phyloP scores from a whole-genome alignment of 768 basidiomycete genomes.

The Lactarius psammicola region DNA sequence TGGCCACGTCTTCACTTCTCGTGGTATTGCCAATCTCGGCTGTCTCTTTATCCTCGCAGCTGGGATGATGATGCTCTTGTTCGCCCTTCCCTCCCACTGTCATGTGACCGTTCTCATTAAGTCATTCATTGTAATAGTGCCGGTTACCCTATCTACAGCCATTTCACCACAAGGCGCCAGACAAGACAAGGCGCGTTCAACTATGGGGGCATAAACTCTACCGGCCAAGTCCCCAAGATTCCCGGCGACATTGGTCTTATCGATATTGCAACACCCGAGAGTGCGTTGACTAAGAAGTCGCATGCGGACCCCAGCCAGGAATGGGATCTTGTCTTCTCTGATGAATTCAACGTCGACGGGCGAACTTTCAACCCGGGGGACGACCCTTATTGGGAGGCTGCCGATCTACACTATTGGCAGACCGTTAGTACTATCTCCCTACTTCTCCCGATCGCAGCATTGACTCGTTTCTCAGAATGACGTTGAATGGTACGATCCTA shows the following conservation, averaged over 20 bases:
- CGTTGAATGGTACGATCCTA: slow-evolving; percentile 62
- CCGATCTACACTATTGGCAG: slow-evolving; percentile 48
- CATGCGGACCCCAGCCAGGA: slow-evolving; percentile 34
- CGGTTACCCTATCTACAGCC: slow-evolving; percentile 51
- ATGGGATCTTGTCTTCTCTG: slow-evolving; percentile 44
- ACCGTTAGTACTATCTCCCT: slow-evolving; percentile 44
- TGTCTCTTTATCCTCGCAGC: slow-evolving; percentile 58
- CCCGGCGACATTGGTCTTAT: slow-evolving; percentile 26
- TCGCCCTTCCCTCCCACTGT: slow-evolving; percentile 32
- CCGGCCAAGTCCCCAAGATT: slow-evolving; percentile 55
- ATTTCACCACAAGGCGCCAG: slow-evolving; percentile 42
- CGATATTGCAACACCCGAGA: slow-evolving; percentile 45
- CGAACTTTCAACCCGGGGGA: slow-evolving; percentile 45
- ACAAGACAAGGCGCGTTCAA: slow-evolving; percentile 60
- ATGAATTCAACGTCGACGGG: slow-evolving; percentile 47
- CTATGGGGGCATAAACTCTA: slow-evolving; percentile 70
- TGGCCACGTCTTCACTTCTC: slow-evolving; percentile 56
- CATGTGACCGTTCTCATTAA: neutral
- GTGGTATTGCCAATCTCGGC: slow-evolving; percentile 66
- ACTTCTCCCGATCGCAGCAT: neutral
- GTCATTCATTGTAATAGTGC: neutral
- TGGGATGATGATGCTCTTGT: slow-evolving; percentile 56
- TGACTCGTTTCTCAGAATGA: slow-evolving; percentile 32
- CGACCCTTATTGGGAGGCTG: slow-evolving; percentile 46
- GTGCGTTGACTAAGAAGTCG: slow-evolving; percentile 30